phyloP scores from a whole-genome alignment of 768 basidiomycete species.

The Suillus subluteus region DNA sequence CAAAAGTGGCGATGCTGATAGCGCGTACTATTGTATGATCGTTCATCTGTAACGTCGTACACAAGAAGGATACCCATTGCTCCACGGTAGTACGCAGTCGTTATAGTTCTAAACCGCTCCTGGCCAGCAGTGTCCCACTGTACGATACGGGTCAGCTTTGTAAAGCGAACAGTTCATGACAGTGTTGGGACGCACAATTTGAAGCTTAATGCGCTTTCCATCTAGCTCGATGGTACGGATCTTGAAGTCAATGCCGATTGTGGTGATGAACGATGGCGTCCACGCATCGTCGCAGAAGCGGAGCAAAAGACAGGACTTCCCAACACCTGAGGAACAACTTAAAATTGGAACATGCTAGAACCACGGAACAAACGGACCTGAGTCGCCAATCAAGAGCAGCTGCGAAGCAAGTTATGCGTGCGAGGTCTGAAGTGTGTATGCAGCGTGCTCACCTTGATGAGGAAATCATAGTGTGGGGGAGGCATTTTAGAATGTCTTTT shows the following conservation, averaged over 20 bases:
- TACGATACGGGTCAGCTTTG: slow-evolving; percentile 5
- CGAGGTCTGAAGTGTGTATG: slow-evolving; percentile 3
- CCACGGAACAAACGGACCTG: slow-evolving; percentile 52
- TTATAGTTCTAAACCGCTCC: slow-evolving; percentile 98
- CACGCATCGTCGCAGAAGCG: slow-evolving; percentile 99
- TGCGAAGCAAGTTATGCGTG: slow-evolving; percentile 36
- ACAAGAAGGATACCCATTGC: slow-evolving; percentile 98
- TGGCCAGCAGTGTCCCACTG: slow-evolving; percentile 99
- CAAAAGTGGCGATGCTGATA: slow-evolving; percentile 21
- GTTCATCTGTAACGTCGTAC: slow-evolving; percentile 96
- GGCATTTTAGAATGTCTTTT: slow-evolving; percentile 55
- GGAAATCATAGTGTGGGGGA: slow-evolving; percentile 95
- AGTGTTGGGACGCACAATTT: slow-evolving; percentile 65
- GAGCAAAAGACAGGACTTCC: slow-evolving; percentile 93
- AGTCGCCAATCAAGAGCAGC: slow-evolving; percentile 96
- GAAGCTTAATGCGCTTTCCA: slow-evolving; percentile 97
- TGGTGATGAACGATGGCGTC: slow-evolving; percentile 99
- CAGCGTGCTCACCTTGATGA: slow-evolving; percentile 73
- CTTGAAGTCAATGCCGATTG: slow-evolving; percentile 99
- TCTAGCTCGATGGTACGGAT: slow-evolving; percentile 98
- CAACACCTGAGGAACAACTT: slow-evolving; percentile 64
- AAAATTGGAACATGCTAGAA: slow-evolving; percentile 13
- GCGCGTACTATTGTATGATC: slow-evolving; percentile 92
- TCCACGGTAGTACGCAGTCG: slow-evolving; percentile 98
- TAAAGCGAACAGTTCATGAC: slow-evolving; percentile 2